These are phyloP conservation scores for Trichopus zeylanicus DNA, from an alignment of 116 monocot species.

Conservation along the genomic window DNA sequence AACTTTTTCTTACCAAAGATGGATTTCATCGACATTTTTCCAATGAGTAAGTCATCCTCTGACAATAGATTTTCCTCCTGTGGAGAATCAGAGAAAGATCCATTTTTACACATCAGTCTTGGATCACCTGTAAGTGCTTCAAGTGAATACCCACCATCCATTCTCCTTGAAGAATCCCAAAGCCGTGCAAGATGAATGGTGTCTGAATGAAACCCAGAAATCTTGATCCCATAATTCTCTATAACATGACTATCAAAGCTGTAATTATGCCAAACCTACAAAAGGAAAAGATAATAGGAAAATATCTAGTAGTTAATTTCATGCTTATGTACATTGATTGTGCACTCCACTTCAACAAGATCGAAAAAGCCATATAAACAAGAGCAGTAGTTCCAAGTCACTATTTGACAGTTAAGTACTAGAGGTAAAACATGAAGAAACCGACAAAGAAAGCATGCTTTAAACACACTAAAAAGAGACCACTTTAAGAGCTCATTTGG, in stretches of 20 bases:
- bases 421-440: no score
- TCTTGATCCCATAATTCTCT: constrained; percentile 73
- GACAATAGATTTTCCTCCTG: neutral
- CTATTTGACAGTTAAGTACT: no score
- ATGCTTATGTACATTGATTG: neutral
- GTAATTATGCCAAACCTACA: constrained; percentile 99
- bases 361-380: neutral
- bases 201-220: constrained; percentile 93
- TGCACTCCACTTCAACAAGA: no score
- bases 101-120: constrained; percentile 30
- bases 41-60: constrained; percentile 25
- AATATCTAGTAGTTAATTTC: neutral
- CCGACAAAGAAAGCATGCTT: no score
- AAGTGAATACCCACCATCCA: constrained; percentile 91
- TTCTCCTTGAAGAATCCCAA: constrained; percentile 82
- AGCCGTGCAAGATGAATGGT: constrained; percentile 98
- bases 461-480: no score
- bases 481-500: no score
- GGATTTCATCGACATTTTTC: constrained; percentile 87
- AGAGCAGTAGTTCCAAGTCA: neutral
- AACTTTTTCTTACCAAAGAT: constrained; percentile 87
- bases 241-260: constrained; percentile 94
- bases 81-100: constrained; percentile 9
- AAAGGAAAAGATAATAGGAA: constrained; percentile 5
- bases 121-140: constrained; percentile 78